Evolutionary conservation across 352 stramenopile species (phyloP), one percentile per base, ranked within the genome.

Genomic region (Globisporangium irregulare): DNA sequence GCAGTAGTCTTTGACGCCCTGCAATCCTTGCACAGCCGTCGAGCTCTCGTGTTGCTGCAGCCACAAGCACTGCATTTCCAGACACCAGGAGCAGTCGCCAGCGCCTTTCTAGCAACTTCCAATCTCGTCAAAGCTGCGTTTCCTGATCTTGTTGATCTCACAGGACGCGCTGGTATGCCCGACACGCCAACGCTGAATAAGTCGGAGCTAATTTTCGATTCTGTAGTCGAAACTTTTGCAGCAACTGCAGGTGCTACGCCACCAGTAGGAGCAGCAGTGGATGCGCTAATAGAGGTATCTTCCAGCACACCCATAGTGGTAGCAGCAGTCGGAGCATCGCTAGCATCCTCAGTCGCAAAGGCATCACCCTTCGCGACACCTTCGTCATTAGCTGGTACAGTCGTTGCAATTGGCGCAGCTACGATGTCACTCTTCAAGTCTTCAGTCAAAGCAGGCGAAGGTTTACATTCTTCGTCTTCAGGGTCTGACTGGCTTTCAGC

Each of bases 51-150:
- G 62, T 92, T 92, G 32, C 74, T 76, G 63, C 78, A 87, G 6
- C 74, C 77, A 54, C 84, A 92, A 9, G 67, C 76, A 24, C 69
- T 70, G 64, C 84, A 92, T 6, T 74, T 76, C 84, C 84, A 92
- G 14, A 82, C 79, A 4, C 77, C 63, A 55, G 58, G 18, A 14
- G 25, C 36, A 22, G 54, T 43, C 15, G 56, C 24, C 10, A 29
- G 59, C 32, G 57, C 27, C 32, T 64, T 59, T 51, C 46, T 18
- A n/a, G 59, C 25, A n/a, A 38, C 12, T 24, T 22, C 55, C 12
- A 41, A 27, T 24, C 27, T 59, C 65, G 29, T 68, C 64, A 34
- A 78, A 70, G 51, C n/a, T 36, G 20, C 59, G 43, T 3, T 73
- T 66, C 38, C 59, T 72, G 34, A 64, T 67, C 65, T 15, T 4